These are phyloP conservation scores for Fusarium verrucosum DNA, from an alignment of 2,329 filamentous ascomycete genomes.

Conservation along the genomic window DNA sequence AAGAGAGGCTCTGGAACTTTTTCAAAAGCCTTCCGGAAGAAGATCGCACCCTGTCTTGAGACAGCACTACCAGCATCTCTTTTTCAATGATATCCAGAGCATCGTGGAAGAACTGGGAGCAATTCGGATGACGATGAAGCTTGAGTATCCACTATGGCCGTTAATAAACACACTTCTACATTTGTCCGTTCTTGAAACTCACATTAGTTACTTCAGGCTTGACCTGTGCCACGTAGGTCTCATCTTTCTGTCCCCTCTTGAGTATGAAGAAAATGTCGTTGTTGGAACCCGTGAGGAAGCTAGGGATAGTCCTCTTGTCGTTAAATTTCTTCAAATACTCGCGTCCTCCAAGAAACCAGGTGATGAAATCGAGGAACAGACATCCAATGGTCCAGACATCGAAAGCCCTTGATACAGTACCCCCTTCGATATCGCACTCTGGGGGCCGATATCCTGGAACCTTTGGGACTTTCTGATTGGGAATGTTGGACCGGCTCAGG, in stretches of 20 bases:
- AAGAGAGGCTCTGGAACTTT: background rate
- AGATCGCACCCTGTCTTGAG: background rate
- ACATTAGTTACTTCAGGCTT: constrained; percentile 16
- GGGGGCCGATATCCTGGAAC: constrained; percentile 11
- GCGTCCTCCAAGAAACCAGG: constrained; percentile 13
- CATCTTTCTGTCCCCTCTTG: background rate
- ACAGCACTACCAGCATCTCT: constrained; percentile 15
- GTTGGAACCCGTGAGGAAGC: background rate
- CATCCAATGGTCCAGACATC: constrained; percentile 24
- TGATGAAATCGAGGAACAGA: constrained; percentile 15
- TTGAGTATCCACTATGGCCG: background rate
- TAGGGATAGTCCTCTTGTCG: rapidly evolving
- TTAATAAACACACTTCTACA: background rate
- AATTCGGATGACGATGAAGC: background rate
- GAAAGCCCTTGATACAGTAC: constrained; percentile 4
- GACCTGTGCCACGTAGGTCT: background rate
- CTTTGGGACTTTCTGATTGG: background rate
- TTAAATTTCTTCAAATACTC: background rate
- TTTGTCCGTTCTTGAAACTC: background rate
- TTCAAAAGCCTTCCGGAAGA: background rate
- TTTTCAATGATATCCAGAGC: background rate
- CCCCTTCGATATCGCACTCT: constrained; percentile 9
- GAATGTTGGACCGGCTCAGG: constrained; percentile 24
- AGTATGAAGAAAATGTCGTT: constrained; percentile 13
- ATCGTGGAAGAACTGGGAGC: constrained; percentile 1